Evolutionary conservation across 2,329 filamentous ascomycete species (phyloP).

Genomic region (Uncinocarpus reesii): DNA sequence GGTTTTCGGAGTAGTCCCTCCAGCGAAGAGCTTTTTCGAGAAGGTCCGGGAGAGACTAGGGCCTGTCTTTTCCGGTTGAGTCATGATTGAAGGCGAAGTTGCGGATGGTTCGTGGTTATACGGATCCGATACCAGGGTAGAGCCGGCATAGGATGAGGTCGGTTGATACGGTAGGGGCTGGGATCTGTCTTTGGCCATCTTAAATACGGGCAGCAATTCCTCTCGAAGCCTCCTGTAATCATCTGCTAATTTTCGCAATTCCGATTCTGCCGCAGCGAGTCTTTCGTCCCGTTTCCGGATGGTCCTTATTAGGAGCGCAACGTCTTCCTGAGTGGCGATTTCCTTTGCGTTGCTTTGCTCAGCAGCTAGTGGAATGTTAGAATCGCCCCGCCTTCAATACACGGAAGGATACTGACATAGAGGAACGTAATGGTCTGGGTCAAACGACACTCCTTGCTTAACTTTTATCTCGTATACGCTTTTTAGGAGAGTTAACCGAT

Average conservation of each 20-base stretch:
- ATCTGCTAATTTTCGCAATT: conserved; percentile 72
- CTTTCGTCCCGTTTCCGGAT: conserved; percentile 83
- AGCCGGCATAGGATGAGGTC: conserved; percentile 16
- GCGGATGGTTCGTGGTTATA: conserved; percentile 34
- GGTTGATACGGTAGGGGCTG: conserved; percentile 63
- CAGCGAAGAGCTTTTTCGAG: conserved; percentile 60
- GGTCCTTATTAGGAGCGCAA: conserved; percentile 80
- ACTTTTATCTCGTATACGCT: conserved; percentile 94
- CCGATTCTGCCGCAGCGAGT: conserved; percentile 70
- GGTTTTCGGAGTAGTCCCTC: conserved; percentile 63
- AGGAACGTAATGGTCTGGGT: conserved; percentile 87
- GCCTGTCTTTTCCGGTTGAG: conserved; percentile 34
- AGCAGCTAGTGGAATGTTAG: conserved; percentile 52
- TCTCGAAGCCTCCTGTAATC: conserved; percentile 83
- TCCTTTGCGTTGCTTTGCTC: conserved; percentile 79
- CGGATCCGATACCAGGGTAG: conserved; percentile 23
- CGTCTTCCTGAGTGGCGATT: conserved; percentile 83
- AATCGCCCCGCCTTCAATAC: background rate
- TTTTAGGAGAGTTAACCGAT: conserved; percentile 88
- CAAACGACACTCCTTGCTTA: conserved; percentile 80
- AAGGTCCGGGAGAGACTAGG: conserved; percentile 59
- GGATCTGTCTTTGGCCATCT: conserved; percentile 81
- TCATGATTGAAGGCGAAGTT: conserved; percentile 25
- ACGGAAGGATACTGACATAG: conserved; percentile 54
- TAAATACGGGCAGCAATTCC: conserved; percentile 81